These are phyloP conservation scores for Kluyveromyces dobzhanskii DNA, from an alignment of 805 yeast genomes.

Conservation along the genomic window DNA sequence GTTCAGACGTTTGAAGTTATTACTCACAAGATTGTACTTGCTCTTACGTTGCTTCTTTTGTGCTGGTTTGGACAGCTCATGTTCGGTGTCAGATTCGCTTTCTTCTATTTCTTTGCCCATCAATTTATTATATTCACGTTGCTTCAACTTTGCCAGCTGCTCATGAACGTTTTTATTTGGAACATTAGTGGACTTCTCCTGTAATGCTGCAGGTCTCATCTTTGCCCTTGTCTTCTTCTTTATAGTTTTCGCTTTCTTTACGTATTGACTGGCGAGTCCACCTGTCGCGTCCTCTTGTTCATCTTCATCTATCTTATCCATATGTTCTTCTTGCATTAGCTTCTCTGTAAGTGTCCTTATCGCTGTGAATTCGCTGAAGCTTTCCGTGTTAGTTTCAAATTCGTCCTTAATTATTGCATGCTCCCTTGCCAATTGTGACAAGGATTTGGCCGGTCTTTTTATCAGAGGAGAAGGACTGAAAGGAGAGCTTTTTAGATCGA, in stretches of 20 bases:
- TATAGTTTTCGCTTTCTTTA: not conserved
- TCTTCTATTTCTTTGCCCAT: slow-evolving; percentile 9
- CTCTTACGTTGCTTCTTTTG: slow-evolving; percentile 13
- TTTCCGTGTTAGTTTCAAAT: slow-evolving; percentile 12
- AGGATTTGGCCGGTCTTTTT: slow-evolving; percentile 18
- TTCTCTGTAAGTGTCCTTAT: not conserved
- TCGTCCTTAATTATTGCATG: slow-evolving; percentile 23
- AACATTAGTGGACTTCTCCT: not conserved
- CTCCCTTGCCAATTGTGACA: slow-evolving; percentile 25
- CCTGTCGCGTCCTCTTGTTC: not conserved
- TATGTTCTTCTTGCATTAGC: not conserved
- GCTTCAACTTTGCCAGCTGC: slow-evolving; percentile 20
- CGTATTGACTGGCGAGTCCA: too few species aligned
- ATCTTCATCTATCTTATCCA: not conserved
- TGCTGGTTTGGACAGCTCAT: slow-evolving; percentile 1
- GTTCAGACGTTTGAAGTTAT: slow-evolving; percentile 46
- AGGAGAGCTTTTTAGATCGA: slow-evolving; percentile 2
- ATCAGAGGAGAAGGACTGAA: slow-evolving; percentile 27
- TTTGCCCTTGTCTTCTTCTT: slow-evolving; percentile 3
- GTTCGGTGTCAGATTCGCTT: slow-evolving; percentile 3
- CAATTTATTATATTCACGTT: slow-evolving; percentile 14
- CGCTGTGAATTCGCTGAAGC: slow-evolving; percentile 6
- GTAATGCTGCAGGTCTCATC: slow-evolving; percentile 6
- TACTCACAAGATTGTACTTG: slow-evolving; percentile 32
- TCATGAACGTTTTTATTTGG: slow-evolving; percentile 16